Evolutionary conservation across 2,329 filamentous ascomycete species (phyloP).

Genomic region (Phialemoniopsis sp.): DNA sequence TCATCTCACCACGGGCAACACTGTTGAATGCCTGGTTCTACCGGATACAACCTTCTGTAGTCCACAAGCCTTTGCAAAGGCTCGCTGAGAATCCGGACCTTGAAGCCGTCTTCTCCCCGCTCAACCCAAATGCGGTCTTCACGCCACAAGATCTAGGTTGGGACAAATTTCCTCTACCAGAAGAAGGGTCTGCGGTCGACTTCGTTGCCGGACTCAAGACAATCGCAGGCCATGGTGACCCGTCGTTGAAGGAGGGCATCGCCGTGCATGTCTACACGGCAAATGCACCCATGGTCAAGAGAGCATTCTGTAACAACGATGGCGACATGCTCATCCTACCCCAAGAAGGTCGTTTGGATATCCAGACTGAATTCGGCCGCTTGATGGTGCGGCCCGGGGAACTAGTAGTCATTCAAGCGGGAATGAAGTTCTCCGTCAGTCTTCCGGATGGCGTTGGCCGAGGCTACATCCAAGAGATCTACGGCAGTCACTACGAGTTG

Average conservation of each 20-base stretch:
- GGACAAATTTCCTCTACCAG: too few species aligned
- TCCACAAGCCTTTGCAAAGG: slow-evolving; percentile 16
- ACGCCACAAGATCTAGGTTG: slow-evolving; percentile 26
- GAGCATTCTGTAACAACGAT: slow-evolving; percentile 53
- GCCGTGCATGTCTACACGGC: slow-evolving; percentile 44
- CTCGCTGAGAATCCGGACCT: slow-evolving; percentile 23
- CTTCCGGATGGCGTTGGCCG: slow-evolving; percentile 27
- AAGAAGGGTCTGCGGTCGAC: slow-evolving; percentile 27
- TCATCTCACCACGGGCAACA: slow-evolving; percentile 19
- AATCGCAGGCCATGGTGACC: slow-evolving; percentile 43
- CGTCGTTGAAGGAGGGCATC: slow-evolving; percentile 41
- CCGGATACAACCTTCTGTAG: slow-evolving; percentile 24
- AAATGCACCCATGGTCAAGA: slow-evolving; percentile 39
- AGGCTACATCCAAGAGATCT: slow-evolving; percentile 66
- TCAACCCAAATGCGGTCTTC: slow-evolving; percentile 38
- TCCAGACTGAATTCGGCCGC: slow-evolving; percentile 64
- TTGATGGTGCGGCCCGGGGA: slow-evolving; percentile 58
- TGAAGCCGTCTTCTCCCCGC: slow-evolving; percentile 38
- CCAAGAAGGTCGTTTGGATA: slow-evolving; percentile 60
- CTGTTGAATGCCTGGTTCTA: slow-evolving; percentile 29
- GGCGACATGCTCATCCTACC: slow-evolving; percentile 65
- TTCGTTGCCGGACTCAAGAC: slow-evolving; percentile 44
- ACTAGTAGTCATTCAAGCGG: slow-evolving; percentile 61
- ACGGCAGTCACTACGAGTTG: slow-evolving; percentile 59
- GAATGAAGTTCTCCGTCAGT: slow-evolving; percentile 58